phyloP scores from a whole-genome alignment of 2,329 filamentous ascomycete species.

The Phoma herbarum region DNA sequence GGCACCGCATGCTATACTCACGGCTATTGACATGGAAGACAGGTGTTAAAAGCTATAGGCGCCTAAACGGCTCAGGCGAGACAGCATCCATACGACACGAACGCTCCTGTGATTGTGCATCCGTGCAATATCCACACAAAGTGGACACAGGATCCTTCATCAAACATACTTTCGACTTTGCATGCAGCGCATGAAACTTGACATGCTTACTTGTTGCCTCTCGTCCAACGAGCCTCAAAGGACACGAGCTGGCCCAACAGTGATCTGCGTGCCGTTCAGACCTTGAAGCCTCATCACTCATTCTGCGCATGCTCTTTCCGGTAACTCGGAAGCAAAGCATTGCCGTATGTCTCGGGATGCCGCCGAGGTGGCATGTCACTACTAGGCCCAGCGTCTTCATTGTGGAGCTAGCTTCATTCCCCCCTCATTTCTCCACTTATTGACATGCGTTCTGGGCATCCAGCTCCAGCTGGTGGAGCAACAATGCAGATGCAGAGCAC shows the following conservation, averaged over 20 bases:
- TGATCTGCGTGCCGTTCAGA: background rate
- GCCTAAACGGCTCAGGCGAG: background rate
- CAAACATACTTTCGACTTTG: no score
- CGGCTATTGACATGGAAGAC: background rate
- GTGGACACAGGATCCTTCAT: background rate
- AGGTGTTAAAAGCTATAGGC: background rate
- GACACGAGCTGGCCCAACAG: background rate
- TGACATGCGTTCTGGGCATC: constrained; percentile 5
- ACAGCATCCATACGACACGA: background rate
- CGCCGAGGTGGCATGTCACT: constrained; percentile 1
- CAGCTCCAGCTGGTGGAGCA: constrained; percentile 9
- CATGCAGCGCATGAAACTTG: background rate
- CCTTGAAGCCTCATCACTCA: background rate
- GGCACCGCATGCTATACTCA: background rate
- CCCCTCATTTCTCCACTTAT: constrained; percentile 3
- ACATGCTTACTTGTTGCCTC: background rate
- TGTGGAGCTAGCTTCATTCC: constrained; percentile 7
- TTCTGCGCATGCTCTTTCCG: background rate
- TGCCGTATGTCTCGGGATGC: constrained; percentile 6
- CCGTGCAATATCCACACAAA: background rate
- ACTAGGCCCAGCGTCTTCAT: background rate
- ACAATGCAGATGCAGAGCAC: constrained; percentile 3
- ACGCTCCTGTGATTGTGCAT: background rate
- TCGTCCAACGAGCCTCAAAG: background rate
- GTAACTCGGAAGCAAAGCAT: background rate